Evolutionary conservation across 2,329 filamentous ascomycete genomes (phyloP).

Genomic region (Pestalotiopsis sp.): DNA sequence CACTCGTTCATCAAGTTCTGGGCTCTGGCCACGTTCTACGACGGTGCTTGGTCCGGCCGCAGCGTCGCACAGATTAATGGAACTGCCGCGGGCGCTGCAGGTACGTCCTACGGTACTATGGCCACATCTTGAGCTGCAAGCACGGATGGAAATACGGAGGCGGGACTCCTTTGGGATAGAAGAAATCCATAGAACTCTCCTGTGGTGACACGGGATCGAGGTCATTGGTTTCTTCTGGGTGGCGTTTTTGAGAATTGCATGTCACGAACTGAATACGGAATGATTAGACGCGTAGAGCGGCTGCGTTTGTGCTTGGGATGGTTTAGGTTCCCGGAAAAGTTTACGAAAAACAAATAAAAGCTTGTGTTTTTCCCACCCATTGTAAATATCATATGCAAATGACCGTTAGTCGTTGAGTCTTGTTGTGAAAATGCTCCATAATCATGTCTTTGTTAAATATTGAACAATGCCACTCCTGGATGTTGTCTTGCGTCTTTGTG

Average conservation of each 20-base stretch:
- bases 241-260: neutral
- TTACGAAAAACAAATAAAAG: neutral
- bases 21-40: conserved; percentile 54
- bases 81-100: neutral
- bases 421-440: neutral
- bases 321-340: neutral
- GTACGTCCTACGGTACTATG: neutral
- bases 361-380: neutral
- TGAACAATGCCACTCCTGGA: too few relatives aligned
- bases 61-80: conserved; percentile 19
- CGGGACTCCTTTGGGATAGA: neutral
- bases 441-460: too few relatives aligned
- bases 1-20: conserved; percentile 62
- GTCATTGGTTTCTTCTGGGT: neutral
- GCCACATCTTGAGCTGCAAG: neutral
- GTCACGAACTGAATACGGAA: neutral
- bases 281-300: neutral
- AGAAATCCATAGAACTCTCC: neutral
- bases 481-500: too few relatives aligned
- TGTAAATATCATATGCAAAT: neutral
- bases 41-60: conserved; percentile 44
- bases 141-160: neutral
- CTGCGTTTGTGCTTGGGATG: neutral
- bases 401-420: neutral
- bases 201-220: neutral